Percentiles rank a stretch among this genome's conserved stretches.
Evolutionary conservation across 768 basidiomycete genomes (phyloP).

Genomic region (Sporobolomyces phaffii): DNA sequence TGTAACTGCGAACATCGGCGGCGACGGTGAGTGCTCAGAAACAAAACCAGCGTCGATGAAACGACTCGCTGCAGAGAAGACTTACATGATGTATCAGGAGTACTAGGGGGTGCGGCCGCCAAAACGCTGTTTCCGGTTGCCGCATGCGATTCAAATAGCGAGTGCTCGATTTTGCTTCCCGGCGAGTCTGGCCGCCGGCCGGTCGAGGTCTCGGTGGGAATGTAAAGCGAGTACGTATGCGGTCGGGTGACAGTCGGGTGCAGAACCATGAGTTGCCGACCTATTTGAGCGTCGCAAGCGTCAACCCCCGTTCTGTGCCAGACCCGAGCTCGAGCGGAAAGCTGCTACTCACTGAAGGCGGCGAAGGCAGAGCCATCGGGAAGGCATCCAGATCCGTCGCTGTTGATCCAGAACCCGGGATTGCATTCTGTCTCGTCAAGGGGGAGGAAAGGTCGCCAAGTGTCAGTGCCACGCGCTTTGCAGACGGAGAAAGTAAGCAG

Average conservation of each 20-base stretch:
- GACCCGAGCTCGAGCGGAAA: neutral
- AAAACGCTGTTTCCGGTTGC: no score
- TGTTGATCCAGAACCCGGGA: neutral
- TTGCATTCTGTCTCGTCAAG: no score
- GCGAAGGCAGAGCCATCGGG: conserved; percentile 5
- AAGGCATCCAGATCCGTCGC: conserved; percentile 3
- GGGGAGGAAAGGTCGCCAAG: neutral
- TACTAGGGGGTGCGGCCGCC: no score
- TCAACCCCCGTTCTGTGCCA: neutral
- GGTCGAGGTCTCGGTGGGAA: neutral
- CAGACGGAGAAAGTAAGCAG: neutral
- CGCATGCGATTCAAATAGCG: no score
- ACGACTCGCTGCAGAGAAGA: no score
- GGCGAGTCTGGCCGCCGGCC: no score
- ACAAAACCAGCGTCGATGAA: no score
- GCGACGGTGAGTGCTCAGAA: neutral
- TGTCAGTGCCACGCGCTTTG: neutral
- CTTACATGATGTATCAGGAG: no score
- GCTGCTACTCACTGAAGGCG: neutral
- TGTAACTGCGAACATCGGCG: neutral
- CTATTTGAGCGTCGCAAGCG: neutral
- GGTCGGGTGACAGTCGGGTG: neutral
- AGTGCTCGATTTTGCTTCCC: no score
- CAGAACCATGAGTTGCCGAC: neutral
- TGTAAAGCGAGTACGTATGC: neutral